phyloP scores from a whole-genome alignment of 2,329 filamentous ascomycete species.

The Cytospora piceicola region DNA sequence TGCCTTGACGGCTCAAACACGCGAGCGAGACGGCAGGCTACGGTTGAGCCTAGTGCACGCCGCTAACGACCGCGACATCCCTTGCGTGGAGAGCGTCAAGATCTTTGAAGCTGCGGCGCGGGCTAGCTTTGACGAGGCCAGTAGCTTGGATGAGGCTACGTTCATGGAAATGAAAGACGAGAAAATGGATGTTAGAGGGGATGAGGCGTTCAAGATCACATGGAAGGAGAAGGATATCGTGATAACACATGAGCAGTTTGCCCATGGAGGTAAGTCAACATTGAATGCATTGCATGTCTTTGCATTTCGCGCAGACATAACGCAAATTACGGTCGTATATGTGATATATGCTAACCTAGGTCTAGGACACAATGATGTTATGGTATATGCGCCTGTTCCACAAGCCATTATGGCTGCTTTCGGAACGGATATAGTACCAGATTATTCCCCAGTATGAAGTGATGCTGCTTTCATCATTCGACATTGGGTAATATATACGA shows the following conservation, averaged over 20 bases:
- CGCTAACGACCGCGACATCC: slow-evolving; percentile 80
- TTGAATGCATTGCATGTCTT: background rate
- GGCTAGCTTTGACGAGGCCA: slow-evolving; percentile 48
- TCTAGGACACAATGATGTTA: slow-evolving; percentile 70
- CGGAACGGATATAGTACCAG: background rate
- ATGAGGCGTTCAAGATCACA: slow-evolving; percentile 53
- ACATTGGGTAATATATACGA: background rate
- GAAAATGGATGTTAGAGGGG: slow-evolving; percentile 47
- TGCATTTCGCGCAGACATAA: background rate
- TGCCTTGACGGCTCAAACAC: slow-evolving; percentile 57
- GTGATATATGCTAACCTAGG: slow-evolving; percentile 7
- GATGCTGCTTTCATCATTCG: background rate
- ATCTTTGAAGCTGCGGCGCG: slow-evolving; percentile 65
- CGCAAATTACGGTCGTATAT: background rate
- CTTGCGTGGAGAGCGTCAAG: slow-evolving; percentile 69
- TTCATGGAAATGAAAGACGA: slow-evolving; percentile 46
- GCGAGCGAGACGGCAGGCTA: slow-evolving; percentile 49
- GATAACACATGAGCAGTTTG: slow-evolving; percentile 58
- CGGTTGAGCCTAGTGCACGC: slow-evolving; percentile 79
- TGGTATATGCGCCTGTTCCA: slow-evolving; percentile 66
- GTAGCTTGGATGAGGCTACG: slow-evolving; percentile 44
- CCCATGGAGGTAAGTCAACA: slow-evolving; percentile 58
- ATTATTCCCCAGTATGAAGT: background rate
- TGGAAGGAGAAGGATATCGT: slow-evolving; percentile 51
- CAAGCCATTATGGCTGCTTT: slow-evolving; percentile 58